Base-by-base conservation (phyloP, 768 basidiomycete species). In the Panaeolus papilionaceus region DNA sequence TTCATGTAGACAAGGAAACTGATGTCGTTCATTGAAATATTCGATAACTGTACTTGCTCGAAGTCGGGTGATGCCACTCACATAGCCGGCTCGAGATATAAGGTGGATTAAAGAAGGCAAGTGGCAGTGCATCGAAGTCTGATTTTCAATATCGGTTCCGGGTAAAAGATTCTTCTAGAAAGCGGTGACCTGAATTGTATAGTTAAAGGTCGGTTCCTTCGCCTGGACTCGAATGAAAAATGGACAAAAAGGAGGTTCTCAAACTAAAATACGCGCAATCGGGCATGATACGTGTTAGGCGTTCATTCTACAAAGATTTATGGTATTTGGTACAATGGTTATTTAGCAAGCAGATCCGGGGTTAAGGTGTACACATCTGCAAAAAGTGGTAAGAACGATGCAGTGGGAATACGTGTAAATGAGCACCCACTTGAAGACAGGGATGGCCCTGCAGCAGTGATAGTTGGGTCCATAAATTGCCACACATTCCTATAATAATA, bases 321-420 rank as follows among this genome's bases (percentile, higher is more conserved):
- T 33, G 5, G 33, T 33, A 33, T 33, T 33, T 33, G 33, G 33
- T 33, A 33, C 33, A 33, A 33, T 20, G 6, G 16, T 51, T 11
- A 51, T 51, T 51, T 51, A 51, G 26, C 49, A 51, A 18, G 20
- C 20, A 12, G 49, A 51, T 51, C 49, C 49, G 5, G 49, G 49
- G 49, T 51, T 51, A 2, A 51, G 23, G 6, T 28, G 1, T 8
- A 51, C 26, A 10, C 49, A 51, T 23, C 49, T 51, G 23, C 14
- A 9, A 14, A 28, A 51, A 14, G 5, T 28, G 9, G 8, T 26
- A 18, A 11, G 18, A 26, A 26, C 8, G 14, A 26, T 12, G 10
- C 20, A 51, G 8, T 26, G 26, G 23, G 26, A 23, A 26, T 10
- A 10, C 1, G 23, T 23, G 26, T n/a, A 18, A 14, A 18, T 9